Conservation (phyloP, 2,329 filamentous ascomycete genomes). For the Colletotrichum sp. region DNA sequence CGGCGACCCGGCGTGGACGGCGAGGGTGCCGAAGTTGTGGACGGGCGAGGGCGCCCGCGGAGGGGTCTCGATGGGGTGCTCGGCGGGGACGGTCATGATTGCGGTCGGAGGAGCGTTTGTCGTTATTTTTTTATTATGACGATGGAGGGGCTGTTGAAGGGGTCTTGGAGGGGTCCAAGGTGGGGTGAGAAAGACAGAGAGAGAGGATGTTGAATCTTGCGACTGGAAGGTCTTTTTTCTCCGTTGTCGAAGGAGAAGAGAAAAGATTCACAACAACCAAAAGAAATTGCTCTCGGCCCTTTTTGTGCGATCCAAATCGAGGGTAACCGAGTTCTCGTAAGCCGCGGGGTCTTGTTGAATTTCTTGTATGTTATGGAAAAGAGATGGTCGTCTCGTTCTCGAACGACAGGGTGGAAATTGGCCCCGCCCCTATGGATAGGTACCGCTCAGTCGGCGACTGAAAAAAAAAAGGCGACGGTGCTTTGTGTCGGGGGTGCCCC, state of each 20-base stretch:
- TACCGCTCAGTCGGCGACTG: neutral
- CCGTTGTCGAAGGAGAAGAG: neutral
- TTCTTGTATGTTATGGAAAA: slow-evolving; percentile 17
- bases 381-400: neutral
- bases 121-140: neutral
- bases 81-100: slow-evolving; percentile 33
- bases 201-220: neutral
- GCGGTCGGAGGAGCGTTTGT: neutral
- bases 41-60: slow-evolving; percentile 62
- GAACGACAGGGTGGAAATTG: slow-evolving; percentile 11
- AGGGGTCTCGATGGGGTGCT: slow-evolving; percentile 34
- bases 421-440: slow-evolving; percentile 5
- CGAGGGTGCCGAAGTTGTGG: slow-evolving; percentile 88
- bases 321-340: slow-evolving; percentile 3
- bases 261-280: neutral
- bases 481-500: slow-evolving; percentile 2
- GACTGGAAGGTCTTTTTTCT: neutral
- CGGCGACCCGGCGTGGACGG: slow-evolving; percentile 91
- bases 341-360: slow-evolving; percentile 9
- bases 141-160: neutral
- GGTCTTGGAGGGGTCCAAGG: neutral
- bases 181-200: neutral
- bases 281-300: neutral
- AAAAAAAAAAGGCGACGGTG: neutral
- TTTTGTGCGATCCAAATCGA: slow-evolving; percentile 5